Conservation (phyloP, 2,329 filamentous ascomycete genomes). For the Tricladium varicosporioides region DNA sequence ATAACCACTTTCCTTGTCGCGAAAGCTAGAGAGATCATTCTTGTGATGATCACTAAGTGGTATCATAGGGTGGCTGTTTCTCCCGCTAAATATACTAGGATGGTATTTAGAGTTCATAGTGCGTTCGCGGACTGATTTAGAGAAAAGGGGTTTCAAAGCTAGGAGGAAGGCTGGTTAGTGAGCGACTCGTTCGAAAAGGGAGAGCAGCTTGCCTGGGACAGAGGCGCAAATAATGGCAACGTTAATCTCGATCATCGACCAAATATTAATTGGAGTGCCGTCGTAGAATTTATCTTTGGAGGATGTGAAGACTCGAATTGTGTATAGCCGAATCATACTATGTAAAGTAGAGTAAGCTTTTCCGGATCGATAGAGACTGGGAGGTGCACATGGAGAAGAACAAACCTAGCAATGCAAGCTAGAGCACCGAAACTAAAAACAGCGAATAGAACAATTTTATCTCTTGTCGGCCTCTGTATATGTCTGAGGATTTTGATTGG, state of each 20-base stretch:
- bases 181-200: not conserved
- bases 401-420: conserved; percentile 25
- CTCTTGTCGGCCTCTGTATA: conserved; percentile 12
- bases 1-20: not conserved
- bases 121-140: conserved; percentile 10
- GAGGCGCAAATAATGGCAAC: conserved; percentile 33
- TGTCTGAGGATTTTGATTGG: conserved; percentile 14
- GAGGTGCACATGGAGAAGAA: not conserved
- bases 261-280: conserved; percentile 22
- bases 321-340: conserved; percentile 33
- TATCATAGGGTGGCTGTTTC: conserved; percentile 12
- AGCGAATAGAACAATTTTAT: conserved; percentile 17
- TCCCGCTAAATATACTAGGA: not conserved
- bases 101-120: not conserved
- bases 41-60: not conserved
- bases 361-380: not conserved
- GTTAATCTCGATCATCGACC: conserved; percentile 35
- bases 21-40: not conserved
- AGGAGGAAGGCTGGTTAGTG: not conserved
- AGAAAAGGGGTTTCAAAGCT: conserved; percentile 19
- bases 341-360: not conserved
- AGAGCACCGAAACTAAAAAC: conserved; percentile 22
- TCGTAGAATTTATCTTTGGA: conserved; percentile 30
- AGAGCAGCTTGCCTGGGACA: conserved; percentile 17
- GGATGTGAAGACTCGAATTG: conserved; percentile 29